These are phyloP conservation scores for Trametes cinnabarina DNA, from an alignment of 768 basidiomycete species.

Conservation along the genomic window DNA sequence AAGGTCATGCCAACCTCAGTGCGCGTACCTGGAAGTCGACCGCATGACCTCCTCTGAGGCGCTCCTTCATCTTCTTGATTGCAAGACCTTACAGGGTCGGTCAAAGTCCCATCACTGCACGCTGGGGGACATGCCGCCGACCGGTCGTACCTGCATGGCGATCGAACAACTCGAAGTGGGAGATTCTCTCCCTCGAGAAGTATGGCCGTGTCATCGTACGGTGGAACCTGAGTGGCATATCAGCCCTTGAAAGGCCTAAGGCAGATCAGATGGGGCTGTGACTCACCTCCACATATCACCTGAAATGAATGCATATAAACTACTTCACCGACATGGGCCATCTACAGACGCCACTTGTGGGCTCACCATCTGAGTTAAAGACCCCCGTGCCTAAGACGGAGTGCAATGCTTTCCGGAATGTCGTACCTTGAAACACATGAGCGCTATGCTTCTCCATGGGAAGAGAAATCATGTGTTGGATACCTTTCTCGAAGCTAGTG, in stretches of 20 bases:
- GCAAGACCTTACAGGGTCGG: background rate
- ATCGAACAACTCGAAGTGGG: constrained; percentile 37
- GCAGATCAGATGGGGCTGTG: background rate
- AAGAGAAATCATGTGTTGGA: too few relatives aligned
- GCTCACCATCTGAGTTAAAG: constrained; percentile 52
- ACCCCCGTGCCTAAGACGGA: constrained; percentile 51
- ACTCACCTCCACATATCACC: constrained; percentile 33
- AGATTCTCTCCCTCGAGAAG: constrained; percentile 35
- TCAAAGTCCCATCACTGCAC: too few relatives aligned
- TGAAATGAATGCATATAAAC: too few relatives aligned
- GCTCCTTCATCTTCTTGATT: constrained; percentile 24
- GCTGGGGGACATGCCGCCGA: too few relatives aligned
- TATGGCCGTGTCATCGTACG: constrained; percentile 39
- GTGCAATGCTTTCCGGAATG: constrained; percentile 32
- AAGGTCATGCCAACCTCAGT: too few relatives aligned
- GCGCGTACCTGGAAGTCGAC: constrained; percentile 31
- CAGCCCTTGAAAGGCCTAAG: background rate
- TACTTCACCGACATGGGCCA: too few relatives aligned
- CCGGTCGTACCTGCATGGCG: constrained; percentile 32
- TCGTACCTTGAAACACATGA: constrained; percentile 28
- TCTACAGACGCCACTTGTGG: too few relatives aligned
- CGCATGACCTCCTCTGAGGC: constrained; percentile 26
- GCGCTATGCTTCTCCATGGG: background rate
- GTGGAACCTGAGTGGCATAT: constrained; percentile 24
- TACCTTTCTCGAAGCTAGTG: constrained; percentile 44